These are phyloP conservation scores for Leccinum rimulosum DNA, from an alignment of 768 basidiomycete genomes.

Conservation along the genomic window DNA sequence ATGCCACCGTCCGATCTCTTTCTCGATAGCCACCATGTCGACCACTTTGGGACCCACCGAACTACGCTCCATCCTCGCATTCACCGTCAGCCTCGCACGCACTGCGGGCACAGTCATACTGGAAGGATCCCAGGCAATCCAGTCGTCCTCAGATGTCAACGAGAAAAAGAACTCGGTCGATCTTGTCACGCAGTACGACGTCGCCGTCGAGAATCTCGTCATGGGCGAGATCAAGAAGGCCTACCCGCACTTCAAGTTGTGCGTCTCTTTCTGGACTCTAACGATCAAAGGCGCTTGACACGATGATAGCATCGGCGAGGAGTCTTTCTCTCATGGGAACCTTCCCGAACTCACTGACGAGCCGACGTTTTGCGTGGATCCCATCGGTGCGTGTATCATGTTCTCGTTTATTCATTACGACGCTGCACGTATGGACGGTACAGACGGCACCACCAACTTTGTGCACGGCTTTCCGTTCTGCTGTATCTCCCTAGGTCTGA, in stretches of 20 bases:
- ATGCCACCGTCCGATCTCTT: background rate
- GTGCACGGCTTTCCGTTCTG: slow-evolving; percentile 83
- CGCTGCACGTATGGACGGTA: background rate
- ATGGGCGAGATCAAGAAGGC: slow-evolving; percentile 57
- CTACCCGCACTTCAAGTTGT: slow-evolving; percentile 86
- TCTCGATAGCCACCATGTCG: slow-evolving; percentile 28
- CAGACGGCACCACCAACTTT: slow-evolving; percentile 89
- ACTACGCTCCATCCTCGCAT: slow-evolving; percentile 61
- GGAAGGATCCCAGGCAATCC: slow-evolving; percentile 74
- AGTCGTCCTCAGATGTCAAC: slow-evolving; percentile 52
- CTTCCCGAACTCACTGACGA: slow-evolving; percentile 73
- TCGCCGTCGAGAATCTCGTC: slow-evolving; percentile 85
- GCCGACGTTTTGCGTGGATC: slow-evolving; percentile 95
- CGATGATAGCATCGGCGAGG: slow-evolving; percentile 80
- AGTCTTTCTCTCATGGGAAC: slow-evolving; percentile 80
- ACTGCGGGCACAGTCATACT: slow-evolving; percentile 75
- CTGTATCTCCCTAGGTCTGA: slow-evolving; percentile 89
- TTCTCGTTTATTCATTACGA: background rate
- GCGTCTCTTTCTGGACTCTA: slow-evolving; percentile 32
- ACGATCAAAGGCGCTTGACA: background rate
- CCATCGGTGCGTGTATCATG: slow-evolving; percentile 61
- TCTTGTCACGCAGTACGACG: slow-evolving; percentile 93
- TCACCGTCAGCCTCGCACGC: slow-evolving; percentile 68
- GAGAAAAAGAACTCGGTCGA: slow-evolving; percentile 96
- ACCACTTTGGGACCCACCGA: slow-evolving; percentile 38